Percentiles rank a stretch among this genome's conserved stretches.
These are phyloP conservation scores for Nissolia schottii DNA, from an alignment of 306 rosid genomes.

Conservation along the genomic window DNA sequence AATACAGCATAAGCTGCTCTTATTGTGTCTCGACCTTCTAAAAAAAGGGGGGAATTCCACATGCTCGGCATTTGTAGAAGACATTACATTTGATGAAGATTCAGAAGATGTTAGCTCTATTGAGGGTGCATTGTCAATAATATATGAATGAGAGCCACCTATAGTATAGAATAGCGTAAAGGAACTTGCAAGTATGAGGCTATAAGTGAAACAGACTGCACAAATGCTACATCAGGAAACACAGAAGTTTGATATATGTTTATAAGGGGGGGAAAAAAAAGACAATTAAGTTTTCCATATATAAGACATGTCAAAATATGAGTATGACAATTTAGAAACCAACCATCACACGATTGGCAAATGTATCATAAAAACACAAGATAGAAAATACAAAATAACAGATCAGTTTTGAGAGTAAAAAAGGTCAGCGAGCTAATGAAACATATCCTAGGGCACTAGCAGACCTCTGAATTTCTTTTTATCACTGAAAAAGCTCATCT, in stretches of 20 bases:
- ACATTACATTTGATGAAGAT: conserved; percentile 38
- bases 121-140: conserved; percentile 81
- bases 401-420: neutral
- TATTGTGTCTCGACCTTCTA: conserved; percentile 94
- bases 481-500: conserved; percentile 80
- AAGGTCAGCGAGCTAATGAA: conserved; percentile 32
- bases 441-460: conserved; percentile 92
- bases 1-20: conserved; percentile 93
- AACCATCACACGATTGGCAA: neutral
- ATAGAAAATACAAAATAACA: neutral
- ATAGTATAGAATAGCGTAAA: conserved; percentile 73
- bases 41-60: conserved; percentile 84
- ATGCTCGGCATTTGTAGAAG: conserved; percentile 43
- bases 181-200: conserved; percentile 88
- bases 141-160: conserved; percentile 82
- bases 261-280: conserved; percentile 14
- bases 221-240: too few species aligned
- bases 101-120: conserved; percentile 54
- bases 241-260: neutral
- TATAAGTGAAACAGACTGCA: conserved; percentile 87
- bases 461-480: conserved; percentile 88
- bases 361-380: neutral
- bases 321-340: neutral
- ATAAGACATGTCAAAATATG: neutral
- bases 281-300: conserved; percentile 12